These are phyloP conservation scores for Miscanthus sacchariflorus DNA, from an alignment of 202 grass and related monocot species.

Conservation along the genomic window DNA sequence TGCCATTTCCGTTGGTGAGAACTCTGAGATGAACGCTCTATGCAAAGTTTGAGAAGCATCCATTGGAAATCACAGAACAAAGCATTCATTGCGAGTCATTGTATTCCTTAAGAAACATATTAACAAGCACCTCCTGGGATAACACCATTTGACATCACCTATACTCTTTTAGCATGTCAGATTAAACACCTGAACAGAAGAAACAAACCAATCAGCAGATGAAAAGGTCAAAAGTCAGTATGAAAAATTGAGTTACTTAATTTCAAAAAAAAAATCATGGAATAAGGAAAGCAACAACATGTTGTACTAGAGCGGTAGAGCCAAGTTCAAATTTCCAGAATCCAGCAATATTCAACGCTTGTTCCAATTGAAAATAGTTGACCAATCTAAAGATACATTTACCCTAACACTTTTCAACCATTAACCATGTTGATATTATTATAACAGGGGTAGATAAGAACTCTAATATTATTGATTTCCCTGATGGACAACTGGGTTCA, in stretches of 20 bases:
- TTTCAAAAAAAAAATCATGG: not conserved
- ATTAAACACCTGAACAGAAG: conserved; percentile 64
- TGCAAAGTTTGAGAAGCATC: conserved; percentile 26
- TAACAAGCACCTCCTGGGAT: conserved; percentile 51
- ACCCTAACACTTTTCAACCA: not conserved
- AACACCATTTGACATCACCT: conserved; percentile 47
- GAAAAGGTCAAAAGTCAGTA: conserved; percentile 9
- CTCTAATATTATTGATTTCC: not conserved
- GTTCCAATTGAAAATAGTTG: not conserved
- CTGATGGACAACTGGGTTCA: not conserved
- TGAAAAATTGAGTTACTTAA: not conserved
- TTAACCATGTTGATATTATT: not conserved
- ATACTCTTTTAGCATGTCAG: conserved; percentile 45
- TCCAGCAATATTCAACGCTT: not conserved
- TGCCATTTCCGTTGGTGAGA: conserved; percentile 9
- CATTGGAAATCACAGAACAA: conserved; percentile 38
- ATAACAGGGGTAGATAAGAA: not conserved
- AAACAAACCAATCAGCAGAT: conserved; percentile 36
- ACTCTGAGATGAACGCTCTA: conserved; percentile 34
- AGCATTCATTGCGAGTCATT: conserved; percentile 17
- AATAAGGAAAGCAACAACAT: not conserved
- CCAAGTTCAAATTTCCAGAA: not conserved
- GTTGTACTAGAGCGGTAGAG: conserved; percentile 6
- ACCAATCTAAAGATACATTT: not conserved
- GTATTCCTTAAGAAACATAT: conserved; percentile 62